Evolutionary conservation across 208 protist genomes (phyloP).

Genomic region (Naegleria gruberi): DNA sequence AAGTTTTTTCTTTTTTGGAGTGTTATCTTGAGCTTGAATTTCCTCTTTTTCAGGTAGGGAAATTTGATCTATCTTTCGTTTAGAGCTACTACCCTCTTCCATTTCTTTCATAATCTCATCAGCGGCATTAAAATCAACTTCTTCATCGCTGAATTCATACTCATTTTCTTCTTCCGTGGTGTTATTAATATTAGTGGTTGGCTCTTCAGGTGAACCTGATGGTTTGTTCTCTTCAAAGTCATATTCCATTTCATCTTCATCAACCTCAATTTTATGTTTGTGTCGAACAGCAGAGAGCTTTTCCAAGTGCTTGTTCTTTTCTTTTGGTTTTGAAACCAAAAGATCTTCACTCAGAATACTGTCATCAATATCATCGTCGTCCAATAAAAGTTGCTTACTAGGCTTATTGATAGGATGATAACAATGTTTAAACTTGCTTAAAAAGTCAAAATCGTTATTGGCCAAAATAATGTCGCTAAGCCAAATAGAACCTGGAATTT

Average conservation of each 20-base stretch:
- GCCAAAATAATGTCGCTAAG: background rate
- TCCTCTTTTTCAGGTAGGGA: no score
- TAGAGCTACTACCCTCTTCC: no score
- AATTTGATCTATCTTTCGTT: no score
- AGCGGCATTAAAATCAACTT: background rate
- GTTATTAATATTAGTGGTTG: background rate
- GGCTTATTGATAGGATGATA: background rate
- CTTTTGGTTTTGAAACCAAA: background rate
- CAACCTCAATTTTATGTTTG: background rate
- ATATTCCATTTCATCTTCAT: background rate
- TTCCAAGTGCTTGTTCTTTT: background rate
- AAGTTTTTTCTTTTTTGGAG: no score
- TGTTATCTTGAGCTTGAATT: background rate
- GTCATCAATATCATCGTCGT: background rate
- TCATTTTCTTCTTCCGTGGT: background rate
- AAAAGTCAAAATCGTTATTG: background rate
- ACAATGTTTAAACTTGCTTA: background rate
- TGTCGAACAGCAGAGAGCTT: background rate
- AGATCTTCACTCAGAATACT: background rate
- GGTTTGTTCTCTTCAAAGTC: background rate
- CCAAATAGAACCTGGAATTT: background rate
- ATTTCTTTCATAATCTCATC: background rate
- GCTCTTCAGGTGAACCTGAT: no score
- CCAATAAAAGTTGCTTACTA: background rate
- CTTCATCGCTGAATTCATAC: background rate